Evolutionary conservation across 23 red algal species (phyloP), one percentile per base, ranked within the genome.

Genomic region (Gracilaria domingensis): DNA sequence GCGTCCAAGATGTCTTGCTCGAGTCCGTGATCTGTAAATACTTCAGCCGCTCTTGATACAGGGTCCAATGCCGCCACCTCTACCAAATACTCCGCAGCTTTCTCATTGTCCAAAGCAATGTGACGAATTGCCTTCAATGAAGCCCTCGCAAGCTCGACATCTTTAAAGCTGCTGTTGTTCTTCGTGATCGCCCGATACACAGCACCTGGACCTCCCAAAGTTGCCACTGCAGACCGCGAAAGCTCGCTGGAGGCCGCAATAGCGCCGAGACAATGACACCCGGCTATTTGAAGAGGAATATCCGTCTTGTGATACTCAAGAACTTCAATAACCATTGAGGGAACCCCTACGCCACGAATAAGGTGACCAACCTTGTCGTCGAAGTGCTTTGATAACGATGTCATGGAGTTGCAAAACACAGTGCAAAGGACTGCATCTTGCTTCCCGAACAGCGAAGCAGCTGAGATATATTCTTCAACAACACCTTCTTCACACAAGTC

Each of bases 401-500:
- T 69, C 73, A 81, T 80, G 20, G 87, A 90, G 16, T 80, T 80
- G 75, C 87, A 90, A 56, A 80, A 90, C 32, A 60, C 60, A 30
- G 57, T 75, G 36, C 74, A 80, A 18, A 90, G 45, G 17, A n/a
- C 87, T 50, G 55, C 14, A 65, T 90, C 87, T 32, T 80, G 32
- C 58, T 67, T 66, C 24, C 87, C 87, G 24, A 67, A 69, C 5
- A 79, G 26, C 24, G 71, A 39, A 21, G 74, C 87, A 40, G 53
- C 82, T 18, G 87, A 90, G 45, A 90, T 66, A 17, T 65, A 74
- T 44, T 80, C 87, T 60, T 90, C 87, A 65, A 90, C 64, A 66
- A 72, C 87, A 60, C 87, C 87, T 47, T 81, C 87, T 36, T 89
- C 87, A 48, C 87, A 90, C 4, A 90, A 18, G 65, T 90, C 87